Evolutionary conservation across 345 rosid genomes (phyloP), one percentile per base, ranked within the genome.

Genomic region (Camelina sativa): DNA sequence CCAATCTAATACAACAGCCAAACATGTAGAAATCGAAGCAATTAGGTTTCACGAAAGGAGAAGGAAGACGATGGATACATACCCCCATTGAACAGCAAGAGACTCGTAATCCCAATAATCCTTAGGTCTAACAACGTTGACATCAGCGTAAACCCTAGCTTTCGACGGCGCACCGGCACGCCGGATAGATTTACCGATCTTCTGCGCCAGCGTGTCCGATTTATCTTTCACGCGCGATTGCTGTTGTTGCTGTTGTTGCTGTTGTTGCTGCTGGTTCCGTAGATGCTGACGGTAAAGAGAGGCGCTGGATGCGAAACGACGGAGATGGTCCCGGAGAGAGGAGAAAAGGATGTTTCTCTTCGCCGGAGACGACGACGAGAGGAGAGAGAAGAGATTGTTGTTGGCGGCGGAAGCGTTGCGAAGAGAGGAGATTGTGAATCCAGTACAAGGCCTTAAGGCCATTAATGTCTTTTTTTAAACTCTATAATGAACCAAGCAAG

Each of bases 121-220:
- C 81, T 92, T 90, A 11, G 97, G 97, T 11, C 90, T 93, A 74
- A 84, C 67, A 17, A 92, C 92, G 78, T 95, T 95, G 82, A 92
- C 65, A 71, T 95, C 99, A 20, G 89, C 46, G 75, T 86, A 95
- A 90, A 92, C 97, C 97, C 92, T 95, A 80, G 99, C 87, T 73
- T 87, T 90, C 64, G 97, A 95, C 54, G 99, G 88, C 17, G 93
- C 93, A 78, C 99, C 99, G 35, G 97, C 88, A 73, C 92, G 94
- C 79, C 97, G 86, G 80, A 86, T 70, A 37, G 99, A 86, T 85
- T 92, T 92, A 0, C 94, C 99, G 80, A 95, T 92, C 87, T 92
- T 95, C 87, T 95, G 97, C 71, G 97, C 97, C 97, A 92, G 87
- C 84, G 83, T 89, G 80, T 84, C 93, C 32, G 83, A 73, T 55